Evolutionary conservation across 495 filamentous ascomycete species (phyloP).

Genomic region (Bathelium albidoporum): DNA sequence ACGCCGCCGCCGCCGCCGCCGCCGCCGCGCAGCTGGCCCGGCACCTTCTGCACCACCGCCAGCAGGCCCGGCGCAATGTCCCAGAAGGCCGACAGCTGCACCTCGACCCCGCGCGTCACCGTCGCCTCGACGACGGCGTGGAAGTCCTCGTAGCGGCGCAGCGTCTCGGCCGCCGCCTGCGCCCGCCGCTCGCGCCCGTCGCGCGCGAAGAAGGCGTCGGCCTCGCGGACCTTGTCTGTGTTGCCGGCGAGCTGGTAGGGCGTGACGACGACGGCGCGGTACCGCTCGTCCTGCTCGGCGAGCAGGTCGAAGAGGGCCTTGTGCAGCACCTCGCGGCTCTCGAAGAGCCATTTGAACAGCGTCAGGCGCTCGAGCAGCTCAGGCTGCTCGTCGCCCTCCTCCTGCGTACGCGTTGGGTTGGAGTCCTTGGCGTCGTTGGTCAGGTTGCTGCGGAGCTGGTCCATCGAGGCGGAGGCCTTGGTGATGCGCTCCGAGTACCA

Average conservation of each 20-base stretch:
- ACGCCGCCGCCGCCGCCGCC: conserved; percentile 18
- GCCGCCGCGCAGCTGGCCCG: too few relatives aligned
- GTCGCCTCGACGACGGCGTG: conserved; percentile 72
- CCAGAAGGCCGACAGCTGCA: conserved; percentile 90
- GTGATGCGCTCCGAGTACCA: conserved; percentile 45
- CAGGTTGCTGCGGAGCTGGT: conserved; percentile 57
- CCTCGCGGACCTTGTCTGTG: conserved; percentile 63
- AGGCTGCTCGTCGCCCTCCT: conserved; percentile 90
- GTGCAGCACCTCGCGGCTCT: conserved; percentile 78
- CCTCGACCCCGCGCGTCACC: conserved; percentile 76
- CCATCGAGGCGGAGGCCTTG: conserved; percentile 50
- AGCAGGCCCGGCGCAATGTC: conserved; percentile 82
- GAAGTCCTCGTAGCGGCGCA: conserved; percentile 67
- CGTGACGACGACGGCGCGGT: conserved; percentile 66
- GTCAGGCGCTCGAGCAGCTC: conserved; percentile 91
- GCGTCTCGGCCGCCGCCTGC: conserved; percentile 52
- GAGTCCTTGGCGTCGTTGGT: conserved; percentile 55
- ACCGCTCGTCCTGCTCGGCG: conserved; percentile 72
- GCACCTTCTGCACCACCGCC: conserved; percentile 67
- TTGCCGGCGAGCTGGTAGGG: conserved; percentile 65
- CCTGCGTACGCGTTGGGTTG: conserved; percentile 72
- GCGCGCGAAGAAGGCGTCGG: conserved; percentile 67
- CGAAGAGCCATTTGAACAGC: conserved; percentile 93
- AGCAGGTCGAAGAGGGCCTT: conserved; percentile 74
- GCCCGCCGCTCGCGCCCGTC: conserved; percentile 61